Conservation (phyloP, 176 grass and related monocot species). For the Aegilops tauschii region DNA sequence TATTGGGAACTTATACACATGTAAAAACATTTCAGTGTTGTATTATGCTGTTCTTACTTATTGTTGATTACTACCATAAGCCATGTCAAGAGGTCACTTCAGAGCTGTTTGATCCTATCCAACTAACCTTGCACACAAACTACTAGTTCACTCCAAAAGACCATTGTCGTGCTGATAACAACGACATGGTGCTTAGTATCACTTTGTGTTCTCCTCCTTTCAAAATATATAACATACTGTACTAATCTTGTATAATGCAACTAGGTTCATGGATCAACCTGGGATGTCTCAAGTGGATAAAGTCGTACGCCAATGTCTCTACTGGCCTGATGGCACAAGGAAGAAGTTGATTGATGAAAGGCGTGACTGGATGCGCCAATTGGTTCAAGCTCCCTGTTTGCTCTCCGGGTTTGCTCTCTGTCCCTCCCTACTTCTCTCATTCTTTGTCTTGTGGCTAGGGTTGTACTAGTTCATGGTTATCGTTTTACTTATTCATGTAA, state of each 20-base stretch:
- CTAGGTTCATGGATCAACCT: background rate
- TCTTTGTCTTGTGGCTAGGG: background rate
- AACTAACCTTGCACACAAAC: background rate
- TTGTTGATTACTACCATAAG: background rate
- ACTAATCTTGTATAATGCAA: background rate
- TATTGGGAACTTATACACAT: background rate
- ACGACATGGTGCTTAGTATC: background rate
- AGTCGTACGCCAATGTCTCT: background rate
- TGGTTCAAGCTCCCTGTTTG: background rate
- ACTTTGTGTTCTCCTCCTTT: background rate
- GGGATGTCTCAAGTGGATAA: background rate
- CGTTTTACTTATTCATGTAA: background rate
- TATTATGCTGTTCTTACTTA: background rate
- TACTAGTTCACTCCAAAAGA: background rate
- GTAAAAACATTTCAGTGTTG: background rate
- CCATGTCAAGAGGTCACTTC: background rate
- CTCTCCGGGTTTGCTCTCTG: background rate
- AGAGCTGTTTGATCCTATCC: background rate
- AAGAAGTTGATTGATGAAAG: background rate
- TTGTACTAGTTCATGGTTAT: background rate
- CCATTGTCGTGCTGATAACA: background rate
- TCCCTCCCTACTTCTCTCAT: background rate
- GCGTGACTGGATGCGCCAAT: background rate
- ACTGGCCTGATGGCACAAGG: slow-evolving; percentile 6
- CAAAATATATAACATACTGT: background rate